Evolutionary conservation across 345 rosid species (phyloP), one percentile per base, ranked within the genome.

Genomic region (Erucastrum elatum): DNA sequence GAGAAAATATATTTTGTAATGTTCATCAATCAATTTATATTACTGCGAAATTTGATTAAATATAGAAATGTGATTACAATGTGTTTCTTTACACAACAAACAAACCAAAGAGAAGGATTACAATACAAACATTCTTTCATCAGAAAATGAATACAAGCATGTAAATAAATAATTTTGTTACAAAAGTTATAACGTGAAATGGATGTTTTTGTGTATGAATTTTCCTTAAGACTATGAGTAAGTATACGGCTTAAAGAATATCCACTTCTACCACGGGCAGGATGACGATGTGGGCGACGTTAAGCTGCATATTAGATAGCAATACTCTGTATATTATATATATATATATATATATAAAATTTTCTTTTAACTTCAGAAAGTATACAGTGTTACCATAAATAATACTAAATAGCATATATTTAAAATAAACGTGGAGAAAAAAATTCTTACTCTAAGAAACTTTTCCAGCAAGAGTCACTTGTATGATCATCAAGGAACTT

Each of bases 401-500:
- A 77, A 58, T 58, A 21, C 30, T 44, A 72, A 15, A 59, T 25
- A 59, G 26, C 41, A 65, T 17, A n/a, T n/a, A 66, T 4, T n/a
- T 41, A 34, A 49, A 59, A 59, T 16, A 41, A 68, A 21, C 25
- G 0, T 69, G 69, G 37, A 31, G 46, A 72, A 35, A 29, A 46
- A 75, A 29, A 8, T 35, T 35, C 85, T 67, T 88, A 87, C 83
- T 89, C 85, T 60, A 92, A 84, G 81, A 92, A 77, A 56, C 86
- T 88, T 81, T 85, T 83, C 95, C 94, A 90, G 84, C 79, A 88
- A 77, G 89, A 86, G 66, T 81, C 90, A 62, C 71, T 75, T 60
- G 81, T 64, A 76, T 88, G 91, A 65, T 90, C 92, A 29, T 89
- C 89, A 78, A 86, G 85, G 62, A 88, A 80, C 58, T 83, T 92